These are phyloP conservation scores for Tetrapisispora fleetii DNA, from an alignment of 805 yeast genomes.

Conservation along the genomic window DNA sequence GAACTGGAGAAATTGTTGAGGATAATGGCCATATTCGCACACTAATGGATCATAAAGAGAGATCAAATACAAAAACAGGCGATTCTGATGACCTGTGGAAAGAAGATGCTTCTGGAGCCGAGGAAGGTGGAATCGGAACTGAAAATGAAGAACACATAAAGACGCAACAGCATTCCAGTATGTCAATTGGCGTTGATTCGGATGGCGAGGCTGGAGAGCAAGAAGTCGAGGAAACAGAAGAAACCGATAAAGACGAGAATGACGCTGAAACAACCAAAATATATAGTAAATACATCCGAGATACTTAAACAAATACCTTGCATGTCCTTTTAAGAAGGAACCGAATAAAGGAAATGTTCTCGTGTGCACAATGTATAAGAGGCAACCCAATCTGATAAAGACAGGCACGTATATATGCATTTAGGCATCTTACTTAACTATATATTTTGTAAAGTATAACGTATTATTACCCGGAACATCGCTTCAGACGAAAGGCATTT, in stretches of 20 bases:
- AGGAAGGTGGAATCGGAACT: neutral
- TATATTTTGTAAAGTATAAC: neutral
- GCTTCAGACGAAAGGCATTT: neutral
- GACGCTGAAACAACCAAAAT: constrained; percentile 4
- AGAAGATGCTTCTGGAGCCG: constrained; percentile 2
- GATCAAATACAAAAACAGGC: neutral
- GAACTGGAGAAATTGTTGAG: constrained; percentile 50
- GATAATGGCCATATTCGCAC: constrained; percentile 65
- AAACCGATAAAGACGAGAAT: neutral
- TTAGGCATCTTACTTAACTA: neutral
- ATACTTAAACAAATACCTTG: neutral
- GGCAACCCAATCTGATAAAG: no score
- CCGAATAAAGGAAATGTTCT: no score
- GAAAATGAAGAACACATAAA: neutral
- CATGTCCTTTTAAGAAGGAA: no score
- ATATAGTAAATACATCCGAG: neutral
- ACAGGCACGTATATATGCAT: neutral
- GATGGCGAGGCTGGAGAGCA: neutral
- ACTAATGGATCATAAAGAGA: constrained; percentile 15
- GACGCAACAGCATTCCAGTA: no score
- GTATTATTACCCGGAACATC: constrained; percentile 1
- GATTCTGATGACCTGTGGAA: constrained; percentile 1
- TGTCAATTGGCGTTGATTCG: neutral
- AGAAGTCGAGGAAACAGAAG: constrained; percentile 5
- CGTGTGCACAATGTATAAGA: no score